Conservation (phyloP, 129 eudicot genomes). For the Escallonia rubra region DNA sequence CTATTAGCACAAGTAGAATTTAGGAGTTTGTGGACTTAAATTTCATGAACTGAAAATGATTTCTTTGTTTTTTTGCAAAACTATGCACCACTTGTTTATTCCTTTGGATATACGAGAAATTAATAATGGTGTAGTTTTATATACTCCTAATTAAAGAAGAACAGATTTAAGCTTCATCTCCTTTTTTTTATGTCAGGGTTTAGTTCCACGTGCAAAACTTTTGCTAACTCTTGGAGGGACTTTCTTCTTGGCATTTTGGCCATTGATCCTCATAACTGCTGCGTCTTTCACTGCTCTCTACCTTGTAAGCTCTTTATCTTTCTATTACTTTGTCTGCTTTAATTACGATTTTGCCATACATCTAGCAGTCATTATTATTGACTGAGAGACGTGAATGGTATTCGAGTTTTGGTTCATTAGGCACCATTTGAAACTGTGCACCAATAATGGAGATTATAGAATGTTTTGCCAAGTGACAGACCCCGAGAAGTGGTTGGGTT, state of each 20-base stretch:
- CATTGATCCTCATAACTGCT: slow-evolving; percentile 63
- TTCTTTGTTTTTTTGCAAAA: neutral
- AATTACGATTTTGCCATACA: neutral
- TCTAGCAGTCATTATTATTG: neutral
- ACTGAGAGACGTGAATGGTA: neutral
- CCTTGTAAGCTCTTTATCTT: slow-evolving; percentile 45
- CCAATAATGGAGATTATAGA: too few species aligned
- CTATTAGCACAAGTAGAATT: neutral
- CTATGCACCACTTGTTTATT: too few species aligned
- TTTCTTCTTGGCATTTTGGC: slow-evolving; percentile 85
- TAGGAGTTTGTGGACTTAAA: neutral
- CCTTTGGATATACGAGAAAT: too few species aligned
- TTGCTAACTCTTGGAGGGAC: slow-evolving; percentile 89
- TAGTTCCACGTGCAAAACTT: slow-evolving; percentile 87
- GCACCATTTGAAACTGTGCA: slow-evolving; percentile 6
- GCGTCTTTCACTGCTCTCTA: slow-evolving; percentile 69
- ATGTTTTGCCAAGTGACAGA: neutral
- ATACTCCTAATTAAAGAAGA: neutral
- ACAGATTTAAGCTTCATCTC: neutral
- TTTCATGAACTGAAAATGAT: neutral
- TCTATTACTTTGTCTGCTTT: slow-evolving; percentile 5
- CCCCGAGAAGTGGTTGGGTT: neutral
- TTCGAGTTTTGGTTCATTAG: slow-evolving; percentile 2
- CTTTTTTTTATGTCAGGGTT: slow-evolving; percentile 46
- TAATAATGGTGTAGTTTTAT: too few species aligned